These are phyloP conservation scores for Chaetomium globosum DNA, from an alignment of 2,329 filamentous ascomycete species.

Conservation along the genomic window DNA sequence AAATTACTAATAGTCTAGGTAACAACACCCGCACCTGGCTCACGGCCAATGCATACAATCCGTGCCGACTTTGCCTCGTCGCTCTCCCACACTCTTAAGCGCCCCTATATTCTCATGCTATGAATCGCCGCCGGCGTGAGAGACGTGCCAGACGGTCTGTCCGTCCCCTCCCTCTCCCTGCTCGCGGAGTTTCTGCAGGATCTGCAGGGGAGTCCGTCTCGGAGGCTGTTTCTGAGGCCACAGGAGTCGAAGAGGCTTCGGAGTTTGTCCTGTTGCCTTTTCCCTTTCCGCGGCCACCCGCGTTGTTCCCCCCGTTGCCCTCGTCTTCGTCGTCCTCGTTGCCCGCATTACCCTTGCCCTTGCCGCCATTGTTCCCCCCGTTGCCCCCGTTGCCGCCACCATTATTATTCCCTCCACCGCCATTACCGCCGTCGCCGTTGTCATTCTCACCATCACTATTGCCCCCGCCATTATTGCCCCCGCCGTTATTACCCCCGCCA, in stretches of 20 bases:
- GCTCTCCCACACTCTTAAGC: background rate
- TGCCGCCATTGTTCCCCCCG: slow-evolving; percentile 2
- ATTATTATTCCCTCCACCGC: slow-evolving; percentile 2
- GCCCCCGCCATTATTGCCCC: background rate
- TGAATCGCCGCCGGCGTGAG: slow-evolving; percentile 17
- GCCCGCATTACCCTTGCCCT: background rate
- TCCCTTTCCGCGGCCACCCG: background rate
- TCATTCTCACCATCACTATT: background rate
- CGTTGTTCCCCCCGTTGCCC: background rate
- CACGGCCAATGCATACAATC: background rate
- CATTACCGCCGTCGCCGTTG: background rate
- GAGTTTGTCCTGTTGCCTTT: background rate
- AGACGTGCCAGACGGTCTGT: slow-evolving; percentile 26
- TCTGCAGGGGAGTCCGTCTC: background rate
- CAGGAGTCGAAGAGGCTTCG: slow-evolving; percentile 5
- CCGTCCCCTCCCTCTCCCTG: slow-evolving; percentile 10
- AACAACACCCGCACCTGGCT: background rate
- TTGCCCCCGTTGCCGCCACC: no score
- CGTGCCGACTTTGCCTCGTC: background rate
- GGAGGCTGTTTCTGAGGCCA: slow-evolving; percentile 10
- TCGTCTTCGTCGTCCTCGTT: background rate
- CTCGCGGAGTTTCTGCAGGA: slow-evolving; percentile 4
- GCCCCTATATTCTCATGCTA: slow-evolving; percentile 6
- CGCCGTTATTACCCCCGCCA: no score
- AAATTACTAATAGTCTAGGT: background rate